Base-by-base conservation (phyloP, 768 basidiomycete genomes). In the Agaricus sinodeliciosus region DNA sequence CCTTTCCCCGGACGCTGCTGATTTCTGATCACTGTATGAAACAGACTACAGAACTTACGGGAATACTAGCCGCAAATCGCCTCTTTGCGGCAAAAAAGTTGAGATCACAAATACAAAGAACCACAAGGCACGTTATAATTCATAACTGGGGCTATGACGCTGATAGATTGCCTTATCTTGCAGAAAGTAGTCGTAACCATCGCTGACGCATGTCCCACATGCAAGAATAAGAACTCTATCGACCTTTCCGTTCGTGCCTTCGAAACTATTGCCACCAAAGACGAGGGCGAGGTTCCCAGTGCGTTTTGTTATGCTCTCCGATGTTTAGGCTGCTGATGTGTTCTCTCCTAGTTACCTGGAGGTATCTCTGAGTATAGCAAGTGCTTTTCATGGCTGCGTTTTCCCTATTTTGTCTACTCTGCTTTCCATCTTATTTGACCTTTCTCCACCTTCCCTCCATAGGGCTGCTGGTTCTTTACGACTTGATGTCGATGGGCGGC, bases 161-260 rank as follows among this genome's bases (percentile, higher is more conserved):
- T 46, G 34, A 28, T 54, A 47, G 53, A 22, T 37, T 39, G 51
- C 1, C 53, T 40, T 25, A 4, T 58, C 22, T 27, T 59, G 3
- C 19, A 72, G 66, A 63, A 66, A n/a, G 76, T 87, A 54, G 72
- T 66, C 3, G 90, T 83, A 42, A 77, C 72, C 22, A 73, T 96
- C 57, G 88, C 79, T 11, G 91, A 93, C 59, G 83, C 76, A 35
- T 96, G 92, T 75, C 90, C 91, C 22, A 85, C 84, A 16, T 95
- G 91, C 71, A 47, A 62, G 0, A 81, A 78, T 60, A 31, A 34
- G 26, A 76, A 85, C 66, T 87, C 84, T 13, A 82, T 96, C 62
- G 87, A 90, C 61, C 72, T 90, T 40, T 89, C 87, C n/a, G 50
- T 59, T 46, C 81, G 62, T 49, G 86, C 88, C 42, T 94, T 94